A percentile compares a stretch with the other conserved stretches of the same genome.
Conservation (phyloP, 805 yeast genomes). For the Hanseniaspora meyeri region DNA sequence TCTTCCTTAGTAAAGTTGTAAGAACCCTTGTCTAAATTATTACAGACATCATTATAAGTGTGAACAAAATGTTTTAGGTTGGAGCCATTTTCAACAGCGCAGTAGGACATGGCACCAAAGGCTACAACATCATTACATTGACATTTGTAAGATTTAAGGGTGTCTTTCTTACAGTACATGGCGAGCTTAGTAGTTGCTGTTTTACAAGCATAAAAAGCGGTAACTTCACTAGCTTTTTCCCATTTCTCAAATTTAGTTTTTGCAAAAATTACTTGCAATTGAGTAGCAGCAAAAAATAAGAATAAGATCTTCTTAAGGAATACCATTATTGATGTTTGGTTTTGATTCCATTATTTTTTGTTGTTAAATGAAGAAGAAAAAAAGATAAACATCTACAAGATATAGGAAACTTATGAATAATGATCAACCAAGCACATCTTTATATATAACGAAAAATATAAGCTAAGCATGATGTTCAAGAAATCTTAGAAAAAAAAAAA, state of each 20-base stretch:
- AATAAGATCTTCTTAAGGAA: not conserved
- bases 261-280: not conserved
- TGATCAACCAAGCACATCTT: no score
- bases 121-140: slow-evolving; percentile 10
- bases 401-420: no score
- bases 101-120: slow-evolving; percentile 8
- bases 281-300: not conserved
- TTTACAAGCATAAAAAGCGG: not conserved
- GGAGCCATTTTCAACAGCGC: not conserved
- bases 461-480: no score
- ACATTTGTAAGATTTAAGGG: not conserved
- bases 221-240: not conserved
- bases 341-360: not conserved
- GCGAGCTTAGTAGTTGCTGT: not conserved
- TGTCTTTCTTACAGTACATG: not conserved
- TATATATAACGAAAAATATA: no score
- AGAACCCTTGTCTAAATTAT: not conserved
- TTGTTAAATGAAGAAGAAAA: not conserved
- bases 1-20: not conserved
- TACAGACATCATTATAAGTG: not conserved
- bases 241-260: not conserved
- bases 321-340: not conserved
- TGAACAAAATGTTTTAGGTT: not conserved
- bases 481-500: no score
- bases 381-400: no score